Evolutionary conservation across 768 basidiomycete genomes (phyloP), one percentile per base, ranked within the genome.

Genomic region (Termitomyces heimii): DNA sequence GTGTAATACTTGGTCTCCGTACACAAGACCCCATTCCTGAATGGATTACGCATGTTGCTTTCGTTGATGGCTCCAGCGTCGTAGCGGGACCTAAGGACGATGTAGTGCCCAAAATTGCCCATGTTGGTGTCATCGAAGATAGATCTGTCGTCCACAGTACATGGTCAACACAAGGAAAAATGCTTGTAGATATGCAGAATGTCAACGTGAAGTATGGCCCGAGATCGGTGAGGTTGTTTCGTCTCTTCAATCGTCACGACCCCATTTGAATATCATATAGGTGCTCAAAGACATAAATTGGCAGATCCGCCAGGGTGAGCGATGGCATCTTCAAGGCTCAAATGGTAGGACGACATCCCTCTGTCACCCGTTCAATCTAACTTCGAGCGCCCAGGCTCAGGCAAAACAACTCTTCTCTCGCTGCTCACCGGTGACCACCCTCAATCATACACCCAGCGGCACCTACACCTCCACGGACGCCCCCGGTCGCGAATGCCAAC

Each of bases 341-440:
- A 99, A 98, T 67, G 96, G 92, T 87, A 68, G 34, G 74, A 12
- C 13, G 13, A 37, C 24, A 16, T 48, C 46, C 43, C 53, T 35
- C 29, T 8, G 0, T 49, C 18, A 5, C 31, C 31, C 47, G 9
- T 44, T 28, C 12, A n/a, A 39, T n/a, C n/a, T 16, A 28, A 53
- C 50, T 16, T 20, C 14, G 20, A 24, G 4, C 65, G 44, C 2
- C 10, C 31, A 92, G 91, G 96, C 45, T 94, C 92, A 0, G 96
- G 96, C 16, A 99, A 98, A 74, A 94, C 94, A 0, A 98, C 96
- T 0, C 85, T 98, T 6, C 78, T 98, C 22, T 86, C 95, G 18
- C 70, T 98, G 31, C 73, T 99, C 39, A 93, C 93, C 0, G 96
- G 96, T 26, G 94, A 96, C 67, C 96, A 98, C 69, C 96, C 96